Percentiles rank a stretch among this genome's conserved stretches.
phyloP scores from a whole-genome alignment of 208 protist species.

The Angomonas ambiguus region DNA sequence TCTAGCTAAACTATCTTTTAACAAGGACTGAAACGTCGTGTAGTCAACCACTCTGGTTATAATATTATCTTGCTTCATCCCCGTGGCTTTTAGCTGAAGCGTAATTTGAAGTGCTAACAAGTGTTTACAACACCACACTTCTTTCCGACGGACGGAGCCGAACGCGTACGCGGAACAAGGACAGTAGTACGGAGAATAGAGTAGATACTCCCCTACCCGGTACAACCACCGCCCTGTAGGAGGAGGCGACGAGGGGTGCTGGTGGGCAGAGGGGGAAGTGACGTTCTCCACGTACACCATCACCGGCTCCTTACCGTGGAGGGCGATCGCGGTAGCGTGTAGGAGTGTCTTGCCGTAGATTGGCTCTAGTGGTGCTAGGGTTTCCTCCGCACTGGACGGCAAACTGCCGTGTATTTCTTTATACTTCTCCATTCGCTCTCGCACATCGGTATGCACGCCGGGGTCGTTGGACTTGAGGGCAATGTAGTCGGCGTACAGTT shows the following conservation, averaged over 20 bases:
- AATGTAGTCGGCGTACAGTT: slow-evolving; percentile 40
- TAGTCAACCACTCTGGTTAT: slow-evolving; percentile 26
- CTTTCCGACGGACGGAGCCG: slow-evolving; percentile 62
- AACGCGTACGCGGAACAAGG: slow-evolving; percentile 77
- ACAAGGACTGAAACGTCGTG: background rate
- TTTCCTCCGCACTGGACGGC: slow-evolving; percentile 35
- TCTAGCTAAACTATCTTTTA: background rate
- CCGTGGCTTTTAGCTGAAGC: slow-evolving; percentile 42
- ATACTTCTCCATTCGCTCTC: background rate
- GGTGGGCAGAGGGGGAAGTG: background rate
- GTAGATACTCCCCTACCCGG: slow-evolving; percentile 65
- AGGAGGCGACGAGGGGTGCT: background rate
- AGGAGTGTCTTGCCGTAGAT: slow-evolving; percentile 73
- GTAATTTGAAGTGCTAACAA: slow-evolving; percentile 70
- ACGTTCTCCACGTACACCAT: slow-evolving; percentile 40
- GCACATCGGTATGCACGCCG: background rate
- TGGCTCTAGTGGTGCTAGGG: slow-evolving; percentile 64
- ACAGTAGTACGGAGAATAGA: slow-evolving; percentile 78
- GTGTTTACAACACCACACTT: slow-evolving; percentile 81
- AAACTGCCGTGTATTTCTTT: background rate
- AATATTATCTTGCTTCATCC: slow-evolving; percentile 48
- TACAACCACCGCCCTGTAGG: slow-evolving; percentile 47
- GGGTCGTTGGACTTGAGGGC: background rate
- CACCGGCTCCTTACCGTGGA: slow-evolving; percentile 64
- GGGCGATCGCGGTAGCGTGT: slow-evolving; percentile 66